Percentiles rank a stretch among this genome's conserved stretches.
phyloP scores from a whole-genome alignment of 2,329 filamentous ascomycete species.

The Arthrobotrys sinensis region DNA sequence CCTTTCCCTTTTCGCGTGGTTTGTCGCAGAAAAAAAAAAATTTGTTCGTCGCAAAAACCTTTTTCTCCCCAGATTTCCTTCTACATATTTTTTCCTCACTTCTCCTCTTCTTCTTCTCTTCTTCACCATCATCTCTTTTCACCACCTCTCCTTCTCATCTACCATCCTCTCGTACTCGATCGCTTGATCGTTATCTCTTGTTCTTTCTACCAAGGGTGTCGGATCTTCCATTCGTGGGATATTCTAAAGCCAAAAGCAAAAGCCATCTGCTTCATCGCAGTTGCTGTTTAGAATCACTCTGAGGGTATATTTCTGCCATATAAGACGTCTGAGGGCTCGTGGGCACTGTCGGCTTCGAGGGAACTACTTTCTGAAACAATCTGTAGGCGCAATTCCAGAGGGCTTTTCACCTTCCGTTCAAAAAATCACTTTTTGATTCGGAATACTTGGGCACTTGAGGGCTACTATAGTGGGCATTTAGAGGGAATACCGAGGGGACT shows the following conservation, averaged over 20 bases:
- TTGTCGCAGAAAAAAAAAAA: constrained; percentile 60
- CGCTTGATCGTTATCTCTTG: constrained; percentile 29
- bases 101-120: constrained; percentile 32
- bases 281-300: constrained; percentile 41
- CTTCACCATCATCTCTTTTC: constrained; percentile 21
- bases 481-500: constrained; percentile 59
- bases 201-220: constrained; percentile 39
- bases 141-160: constrained; percentile 15
- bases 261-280: constrained; percentile 55
- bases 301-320: constrained; percentile 54
- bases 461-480: constrained; percentile 60
- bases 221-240: constrained; percentile 53
- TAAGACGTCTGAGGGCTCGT: constrained; percentile 58
- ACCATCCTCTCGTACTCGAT: constrained; percentile 35
- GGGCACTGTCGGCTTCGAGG: constrained; percentile 61
- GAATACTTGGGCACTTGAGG: constrained; percentile 58
- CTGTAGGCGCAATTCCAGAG: constrained; percentile 57
- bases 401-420: constrained; percentile 49
- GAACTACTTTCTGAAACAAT: constrained; percentile 53
- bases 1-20: constrained; percentile 43
- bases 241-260: constrained; percentile 61
- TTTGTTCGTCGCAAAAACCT: constrained; percentile 43
- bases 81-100: constrained; percentile 38
- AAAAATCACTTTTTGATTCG: constrained; percentile 35
- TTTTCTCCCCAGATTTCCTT: constrained; percentile 25